Evolutionary conservation across 1,284 basidiomycete species (phyloP).

Genomic region (Puccinia coronata): DNA sequence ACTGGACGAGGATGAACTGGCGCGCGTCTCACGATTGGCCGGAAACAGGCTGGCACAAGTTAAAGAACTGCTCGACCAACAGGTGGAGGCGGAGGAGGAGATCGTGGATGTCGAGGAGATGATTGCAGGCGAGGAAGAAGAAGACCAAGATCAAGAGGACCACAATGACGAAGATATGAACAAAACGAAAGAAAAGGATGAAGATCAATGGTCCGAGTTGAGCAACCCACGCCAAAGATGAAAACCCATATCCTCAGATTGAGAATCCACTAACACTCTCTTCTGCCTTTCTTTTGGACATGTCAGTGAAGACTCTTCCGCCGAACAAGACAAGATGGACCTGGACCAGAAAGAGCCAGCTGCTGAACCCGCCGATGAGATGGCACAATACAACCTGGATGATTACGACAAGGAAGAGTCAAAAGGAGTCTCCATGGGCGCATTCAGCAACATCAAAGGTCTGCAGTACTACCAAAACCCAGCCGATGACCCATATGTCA

Average conservation of each 20-base stretch:
- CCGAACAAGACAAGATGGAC: slow-evolving; percentile 59
- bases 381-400: slow-evolving; percentile 90
- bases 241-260: slow-evolving; percentile 38
- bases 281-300: too few relatives aligned
- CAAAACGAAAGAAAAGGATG: too few relatives aligned
- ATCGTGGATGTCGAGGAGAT: slow-evolving; percentile 52
- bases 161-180: too few relatives aligned
- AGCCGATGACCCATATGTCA: slow-evolving; percentile 95
- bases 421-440: slow-evolving; percentile 69
- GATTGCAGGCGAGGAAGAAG: slow-evolving; percentile 52
- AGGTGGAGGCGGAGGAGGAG: slow-evolving; percentile 52
- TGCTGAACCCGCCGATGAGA: slow-evolving; percentile 65
- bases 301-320: slow-evolving; percentile 59
- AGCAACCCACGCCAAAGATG: too few relatives aligned
- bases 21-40: slow-evolving; percentile 84
- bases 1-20: slow-evolving; percentile 85
- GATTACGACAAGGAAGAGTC: slow-evolving; percentile 85
- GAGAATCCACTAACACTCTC: slow-evolving; percentile 45
- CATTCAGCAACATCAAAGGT: slow-evolving; percentile 95
- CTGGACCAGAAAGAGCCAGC: slow-evolving; percentile 62
- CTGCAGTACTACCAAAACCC: slow-evolving; percentile 87
- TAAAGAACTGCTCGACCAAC: slow-evolving; percentile 70
- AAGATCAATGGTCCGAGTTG: slow-evolving; percentile 52
- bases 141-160: too few relatives aligned
- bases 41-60: slow-evolving; percentile 86